Conservation (phyloP, 73 alveolate genomes). For the Stentor roeselii region DNA sequence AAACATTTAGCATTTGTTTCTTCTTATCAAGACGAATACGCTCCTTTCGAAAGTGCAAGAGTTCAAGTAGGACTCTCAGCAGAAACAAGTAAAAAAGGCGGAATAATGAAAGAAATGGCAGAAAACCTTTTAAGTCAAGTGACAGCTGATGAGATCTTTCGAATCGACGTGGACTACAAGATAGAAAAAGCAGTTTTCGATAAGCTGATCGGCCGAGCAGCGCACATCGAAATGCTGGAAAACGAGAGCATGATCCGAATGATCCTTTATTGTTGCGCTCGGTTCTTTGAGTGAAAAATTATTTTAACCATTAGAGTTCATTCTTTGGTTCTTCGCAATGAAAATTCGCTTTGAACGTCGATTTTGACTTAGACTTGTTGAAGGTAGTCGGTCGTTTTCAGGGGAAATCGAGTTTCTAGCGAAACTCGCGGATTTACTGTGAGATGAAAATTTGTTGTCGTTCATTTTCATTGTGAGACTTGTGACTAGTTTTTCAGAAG, state of each 20-base stretch:
- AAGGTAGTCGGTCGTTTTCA: not conserved
- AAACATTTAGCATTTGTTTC: slow-evolving; percentile 85
- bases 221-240: slow-evolving; percentile 96
- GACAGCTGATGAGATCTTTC: slow-evolving; percentile 65
- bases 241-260: slow-evolving; percentile 49
- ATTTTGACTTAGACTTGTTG: not conserved
- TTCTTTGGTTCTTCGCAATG: not conserved
- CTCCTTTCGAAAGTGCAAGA: slow-evolving; percentile 97
- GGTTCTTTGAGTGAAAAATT: not conserved
- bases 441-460: not conserved
- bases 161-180: slow-evolving; percentile 95
- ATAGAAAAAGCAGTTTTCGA: slow-evolving; percentile 90
- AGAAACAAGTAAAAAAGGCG: slow-evolving; percentile 52
- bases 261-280: not conserved
- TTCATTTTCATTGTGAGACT: not conserved
- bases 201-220: slow-evolving; percentile 95
- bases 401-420: not conserved
- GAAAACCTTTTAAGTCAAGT: slow-evolving; percentile 70
- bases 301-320: not conserved
- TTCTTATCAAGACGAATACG: slow-evolving; percentile 93
- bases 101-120: slow-evolving; percentile 80
- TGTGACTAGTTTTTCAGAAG: not conserved
- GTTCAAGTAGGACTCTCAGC: slow-evolving; percentile 81
- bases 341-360: not conserved
- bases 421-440: not conserved